Conservation (phyloP, 2,329 filamentous ascomycete species). For the Juglanconis oblonga region DNA sequence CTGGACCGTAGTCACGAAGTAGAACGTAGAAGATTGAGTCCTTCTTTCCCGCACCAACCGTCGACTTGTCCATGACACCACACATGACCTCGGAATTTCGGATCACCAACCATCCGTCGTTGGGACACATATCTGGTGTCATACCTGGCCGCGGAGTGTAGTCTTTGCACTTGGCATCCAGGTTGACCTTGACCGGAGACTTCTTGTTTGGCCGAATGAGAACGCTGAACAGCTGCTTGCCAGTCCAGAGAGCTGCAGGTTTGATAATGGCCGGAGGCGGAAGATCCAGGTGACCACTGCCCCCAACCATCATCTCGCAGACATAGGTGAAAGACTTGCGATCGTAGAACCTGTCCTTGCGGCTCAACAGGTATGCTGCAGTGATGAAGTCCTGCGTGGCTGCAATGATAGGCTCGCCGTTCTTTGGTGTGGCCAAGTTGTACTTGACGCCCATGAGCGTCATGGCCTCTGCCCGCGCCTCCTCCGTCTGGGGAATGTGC, state of each 20-base stretch:
- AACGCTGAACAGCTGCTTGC: slow-evolving; percentile 93
- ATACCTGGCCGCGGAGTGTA: slow-evolving; percentile 62
- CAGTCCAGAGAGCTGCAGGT: slow-evolving; percentile 87
- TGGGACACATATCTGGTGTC: slow-evolving; percentile 71
- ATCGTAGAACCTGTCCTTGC: slow-evolving; percentile 91
- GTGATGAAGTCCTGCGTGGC: slow-evolving; percentile 99
- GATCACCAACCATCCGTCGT: slow-evolving; percentile 88
- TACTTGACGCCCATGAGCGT: slow-evolving; percentile 97
- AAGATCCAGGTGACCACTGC: slow-evolving; percentile 72
- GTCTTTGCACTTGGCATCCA: slow-evolving; percentile 88
- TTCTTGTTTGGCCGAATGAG: slow-evolving; percentile 84
- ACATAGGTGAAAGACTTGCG: slow-evolving; percentile 85
- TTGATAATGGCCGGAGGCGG: slow-evolving; percentile 85
- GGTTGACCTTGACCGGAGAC: slow-evolving; percentile 81
- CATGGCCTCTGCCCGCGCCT: slow-evolving; percentile 91
- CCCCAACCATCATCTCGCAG: slow-evolving; percentile 90
- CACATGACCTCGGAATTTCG: slow-evolving; percentile 98
- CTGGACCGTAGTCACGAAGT: slow-evolving; percentile 88
- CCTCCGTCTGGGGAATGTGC: slow-evolving; percentile 96
- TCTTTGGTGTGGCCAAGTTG: slow-evolving; percentile 93
- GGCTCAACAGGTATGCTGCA: slow-evolving; percentile 84
- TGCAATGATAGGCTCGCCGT: slow-evolving; percentile 95
- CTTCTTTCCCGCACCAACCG: slow-evolving; percentile 95
- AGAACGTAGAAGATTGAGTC: slow-evolving; percentile 98
- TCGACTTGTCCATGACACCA: slow-evolving; percentile 95